A percentile compares a stretch with the other conserved stretches of the same genome.
Evolutionary conservation across 2,329 filamentous ascomycete genomes (phyloP).

Genomic region (Neoarthrinium moseri): DNA sequence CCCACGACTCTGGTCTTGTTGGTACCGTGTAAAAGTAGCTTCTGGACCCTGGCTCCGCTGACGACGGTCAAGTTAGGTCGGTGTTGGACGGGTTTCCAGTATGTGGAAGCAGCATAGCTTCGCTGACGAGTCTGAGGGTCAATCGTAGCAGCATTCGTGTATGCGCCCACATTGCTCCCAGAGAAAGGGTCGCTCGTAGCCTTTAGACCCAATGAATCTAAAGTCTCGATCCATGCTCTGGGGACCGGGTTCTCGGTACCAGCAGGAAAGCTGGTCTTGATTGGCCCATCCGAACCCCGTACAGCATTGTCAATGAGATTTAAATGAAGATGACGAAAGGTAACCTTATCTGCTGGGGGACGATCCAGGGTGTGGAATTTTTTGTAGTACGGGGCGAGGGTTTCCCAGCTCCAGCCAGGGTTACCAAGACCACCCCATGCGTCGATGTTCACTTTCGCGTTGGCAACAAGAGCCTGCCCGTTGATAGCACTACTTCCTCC

Average conservation of each 20-base stretch:
- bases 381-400: constrained; percentile 13
- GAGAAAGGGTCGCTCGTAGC: constrained; percentile 9
- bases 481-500: constrained; percentile 17
- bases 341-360: background rate
- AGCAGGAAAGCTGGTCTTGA: background rate
- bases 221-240: constrained; percentile 9
- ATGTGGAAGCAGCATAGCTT: constrained; percentile 13
- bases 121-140: constrained; percentile 7
- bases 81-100: constrained; percentile 6
- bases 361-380: background rate
- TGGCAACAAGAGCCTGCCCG: constrained; percentile 10
- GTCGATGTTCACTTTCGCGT: constrained; percentile 11
- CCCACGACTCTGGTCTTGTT: background rate
- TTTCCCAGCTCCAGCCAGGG: constrained; percentile 16
- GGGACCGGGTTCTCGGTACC: constrained; percentile 7
- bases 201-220: constrained; percentile 10
- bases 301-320: background rate
- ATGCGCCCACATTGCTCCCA: constrained; percentile 5
- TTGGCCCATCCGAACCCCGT: background rate
- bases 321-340: background rate
- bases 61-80: constrained; percentile 13
- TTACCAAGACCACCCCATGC: constrained; percentile 16
- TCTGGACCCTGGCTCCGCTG: constrained; percentile 8
- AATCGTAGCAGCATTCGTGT: constrained; percentile 12
- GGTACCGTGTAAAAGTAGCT: constrained; percentile 9